Conservation (phyloP, 2,329 filamentous ascomycete genomes). For the Aureobasidium sp. region DNA sequence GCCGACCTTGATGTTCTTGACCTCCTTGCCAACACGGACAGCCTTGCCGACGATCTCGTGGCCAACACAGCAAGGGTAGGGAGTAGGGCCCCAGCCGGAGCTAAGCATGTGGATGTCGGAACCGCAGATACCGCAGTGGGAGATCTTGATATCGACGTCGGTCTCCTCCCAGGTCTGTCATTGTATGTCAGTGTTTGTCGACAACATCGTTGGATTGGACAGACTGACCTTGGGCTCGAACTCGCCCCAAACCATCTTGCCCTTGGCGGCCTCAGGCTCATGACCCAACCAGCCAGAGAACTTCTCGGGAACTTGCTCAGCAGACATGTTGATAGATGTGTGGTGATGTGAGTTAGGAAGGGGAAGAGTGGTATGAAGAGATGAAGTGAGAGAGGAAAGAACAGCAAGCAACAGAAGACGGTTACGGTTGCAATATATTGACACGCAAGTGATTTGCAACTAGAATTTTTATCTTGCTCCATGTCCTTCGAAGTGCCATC, state of each 20-base stretch:
- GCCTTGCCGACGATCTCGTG: constrained; percentile 25
- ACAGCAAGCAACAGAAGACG: background rate
- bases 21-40: constrained; percentile 22
- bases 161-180: constrained; percentile 34
- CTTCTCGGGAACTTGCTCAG: constrained; percentile 34
- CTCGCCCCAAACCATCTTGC: constrained; percentile 49
- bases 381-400: background rate
- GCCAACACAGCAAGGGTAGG: constrained; percentile 27
- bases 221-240: constrained; percentile 36
- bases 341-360: background rate
- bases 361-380: background rate
- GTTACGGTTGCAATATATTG: background rate
- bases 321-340: constrained; percentile 19
- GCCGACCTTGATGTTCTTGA: constrained; percentile 24
- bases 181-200: constrained; percentile 7
- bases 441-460: background rate
- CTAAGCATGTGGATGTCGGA: constrained; percentile 25
- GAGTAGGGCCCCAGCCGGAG: constrained; percentile 35
- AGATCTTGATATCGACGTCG: constrained; percentile 36
- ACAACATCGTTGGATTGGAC: background rate
- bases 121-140: constrained; percentile 34
- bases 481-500: background rate
- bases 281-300: constrained; percentile 54
- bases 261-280: constrained; percentile 41
- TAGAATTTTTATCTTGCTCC: constrained; percentile 2